phyloP scores from a whole-genome alignment of 2,329 filamentous ascomycete species.

The Diplodia sapinea region DNA sequence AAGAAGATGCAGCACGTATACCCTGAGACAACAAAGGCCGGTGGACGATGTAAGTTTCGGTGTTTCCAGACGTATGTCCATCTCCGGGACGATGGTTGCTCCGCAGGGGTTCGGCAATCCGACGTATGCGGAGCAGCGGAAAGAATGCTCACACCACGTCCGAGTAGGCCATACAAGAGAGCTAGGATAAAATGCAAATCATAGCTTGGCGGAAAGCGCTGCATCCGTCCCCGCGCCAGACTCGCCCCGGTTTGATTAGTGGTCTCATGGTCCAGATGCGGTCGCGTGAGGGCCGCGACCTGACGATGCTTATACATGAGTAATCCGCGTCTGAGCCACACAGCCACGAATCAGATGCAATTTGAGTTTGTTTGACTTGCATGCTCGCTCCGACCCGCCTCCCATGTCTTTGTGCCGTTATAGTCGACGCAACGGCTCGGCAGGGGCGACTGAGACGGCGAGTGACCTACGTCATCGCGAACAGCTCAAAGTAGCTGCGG shows the following conservation, averaged over 20 bases:
- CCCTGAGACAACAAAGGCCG: not conserved
- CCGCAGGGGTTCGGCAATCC: not conserved
- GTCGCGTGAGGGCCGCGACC: conserved; percentile 4
- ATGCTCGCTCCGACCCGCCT: conserved; percentile 4
- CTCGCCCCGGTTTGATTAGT: not conserved
- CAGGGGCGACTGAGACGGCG: not conserved
- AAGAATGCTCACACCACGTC: conserved; percentile 7
- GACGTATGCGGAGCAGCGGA: conserved; percentile 8
- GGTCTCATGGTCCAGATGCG: not conserved
- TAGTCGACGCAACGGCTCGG: not conserved
- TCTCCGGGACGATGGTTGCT: not conserved
- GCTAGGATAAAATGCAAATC: conserved; percentile 5
- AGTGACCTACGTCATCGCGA: conserved; percentile 18
- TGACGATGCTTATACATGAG: conserved; percentile 10
- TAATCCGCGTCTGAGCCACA: conserved; percentile 12
- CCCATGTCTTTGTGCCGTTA: not conserved
- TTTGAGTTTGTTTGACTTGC: conserved; percentile 16
- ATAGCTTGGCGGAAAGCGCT: conserved; percentile 5
- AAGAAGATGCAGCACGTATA: not conserved
- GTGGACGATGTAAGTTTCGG: not conserved
- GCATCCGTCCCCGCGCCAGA: not conserved
- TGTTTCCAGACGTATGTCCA: not conserved
- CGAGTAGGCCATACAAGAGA: not conserved
- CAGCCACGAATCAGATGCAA: conserved; percentile 9
- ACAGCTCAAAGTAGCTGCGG: conserved; percentile 9